These are phyloP conservation scores for Heimioporus sp. DNA, from an alignment of 768 basidiomycete genomes.

Conservation along the genomic window DNA sequence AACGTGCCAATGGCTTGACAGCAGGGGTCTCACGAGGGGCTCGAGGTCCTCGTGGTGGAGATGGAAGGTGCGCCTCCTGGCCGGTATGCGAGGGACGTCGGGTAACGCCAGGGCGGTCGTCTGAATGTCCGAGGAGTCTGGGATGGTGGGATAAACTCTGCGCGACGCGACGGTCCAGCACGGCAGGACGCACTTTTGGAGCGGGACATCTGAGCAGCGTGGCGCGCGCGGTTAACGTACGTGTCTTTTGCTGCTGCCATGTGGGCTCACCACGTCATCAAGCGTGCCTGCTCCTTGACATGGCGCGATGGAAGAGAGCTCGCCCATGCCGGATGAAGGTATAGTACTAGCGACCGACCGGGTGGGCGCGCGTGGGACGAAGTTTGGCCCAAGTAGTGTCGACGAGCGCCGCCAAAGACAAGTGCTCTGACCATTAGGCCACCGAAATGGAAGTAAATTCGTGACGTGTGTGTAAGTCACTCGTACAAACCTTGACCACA, in stretches of 20 bases:
- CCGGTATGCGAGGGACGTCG: constrained; percentile 25
- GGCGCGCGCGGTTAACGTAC: background rate
- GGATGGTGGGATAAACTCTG: background rate
- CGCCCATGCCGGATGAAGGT: constrained; percentile 5
- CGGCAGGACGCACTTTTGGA: constrained; percentile 18
- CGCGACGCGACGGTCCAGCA: background rate
- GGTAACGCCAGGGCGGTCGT: constrained; percentile 15
- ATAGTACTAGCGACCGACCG: background rate
- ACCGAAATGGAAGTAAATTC: no score
- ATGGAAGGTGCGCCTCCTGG: constrained; percentile 34
- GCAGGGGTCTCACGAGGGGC: constrained; percentile 36
- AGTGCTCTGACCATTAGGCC: no score
- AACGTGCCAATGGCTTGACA: constrained; percentile 30
- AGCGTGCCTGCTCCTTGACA: constrained; percentile 8
- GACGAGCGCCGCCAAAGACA: no score
- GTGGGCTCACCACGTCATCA: constrained; percentile 20
- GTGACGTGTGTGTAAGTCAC: no score
- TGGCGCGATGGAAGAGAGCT: background rate
- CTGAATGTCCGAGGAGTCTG: constrained; percentile 20
- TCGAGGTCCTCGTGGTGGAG: constrained; percentile 32
- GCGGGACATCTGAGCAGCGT: constrained; percentile 13
- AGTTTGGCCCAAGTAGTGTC: no score
- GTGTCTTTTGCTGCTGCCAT: background rate
- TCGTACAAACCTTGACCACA: no score
- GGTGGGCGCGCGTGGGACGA: no score